phyloP scores from a whole-genome alignment of 768 basidiomycete species.

The Lactarius akahatsu region DNA sequence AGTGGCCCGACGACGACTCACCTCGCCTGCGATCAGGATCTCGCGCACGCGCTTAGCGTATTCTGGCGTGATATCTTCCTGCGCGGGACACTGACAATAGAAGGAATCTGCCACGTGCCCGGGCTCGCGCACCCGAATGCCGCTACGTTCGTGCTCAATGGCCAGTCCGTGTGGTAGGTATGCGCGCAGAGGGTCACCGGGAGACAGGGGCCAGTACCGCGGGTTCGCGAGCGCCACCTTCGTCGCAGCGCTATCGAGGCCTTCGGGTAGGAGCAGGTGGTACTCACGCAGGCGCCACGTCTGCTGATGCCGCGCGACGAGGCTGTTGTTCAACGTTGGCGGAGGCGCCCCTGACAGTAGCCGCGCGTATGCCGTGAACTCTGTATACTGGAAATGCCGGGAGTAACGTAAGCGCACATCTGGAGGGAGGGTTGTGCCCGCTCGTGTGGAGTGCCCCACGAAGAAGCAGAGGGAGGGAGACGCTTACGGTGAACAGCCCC shows the following conservation, averaged over 20 bases:
- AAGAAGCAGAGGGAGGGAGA: background rate
- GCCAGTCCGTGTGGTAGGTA: conserved; percentile 56
- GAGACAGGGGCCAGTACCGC: conserved; percentile 40
- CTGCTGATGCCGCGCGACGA: conserved; percentile 82
- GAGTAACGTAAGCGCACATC: background rate
- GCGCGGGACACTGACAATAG: conserved; percentile 32
- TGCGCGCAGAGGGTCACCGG: conserved; percentile 63
- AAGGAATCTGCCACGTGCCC: conserved; percentile 34
- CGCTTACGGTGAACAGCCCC: conserved; percentile 68
- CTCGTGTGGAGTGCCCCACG: background rate
- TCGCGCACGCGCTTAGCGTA: conserved; percentile 45
- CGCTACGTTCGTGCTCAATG: conserved; percentile 48
- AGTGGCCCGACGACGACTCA: conserved; percentile 31
- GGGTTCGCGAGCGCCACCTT: conserved; percentile 15
- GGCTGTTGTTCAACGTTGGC: conserved; percentile 63
- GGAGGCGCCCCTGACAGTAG: conserved; percentile 71
- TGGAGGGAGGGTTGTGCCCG: background rate
- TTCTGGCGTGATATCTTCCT: conserved; percentile 17
- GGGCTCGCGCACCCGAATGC: conserved; percentile 50
- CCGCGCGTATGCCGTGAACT: conserved; percentile 81
- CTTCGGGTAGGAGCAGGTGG: conserved; percentile 45
- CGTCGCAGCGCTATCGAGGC: conserved; percentile 36
- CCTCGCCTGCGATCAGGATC: conserved; percentile 74
- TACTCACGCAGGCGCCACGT: conserved; percentile 87
- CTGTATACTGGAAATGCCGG: conserved; percentile 56